Evolutionary conservation across 257 asterid species (phyloP).

Genomic region (Penstemon newberryi): DNA sequence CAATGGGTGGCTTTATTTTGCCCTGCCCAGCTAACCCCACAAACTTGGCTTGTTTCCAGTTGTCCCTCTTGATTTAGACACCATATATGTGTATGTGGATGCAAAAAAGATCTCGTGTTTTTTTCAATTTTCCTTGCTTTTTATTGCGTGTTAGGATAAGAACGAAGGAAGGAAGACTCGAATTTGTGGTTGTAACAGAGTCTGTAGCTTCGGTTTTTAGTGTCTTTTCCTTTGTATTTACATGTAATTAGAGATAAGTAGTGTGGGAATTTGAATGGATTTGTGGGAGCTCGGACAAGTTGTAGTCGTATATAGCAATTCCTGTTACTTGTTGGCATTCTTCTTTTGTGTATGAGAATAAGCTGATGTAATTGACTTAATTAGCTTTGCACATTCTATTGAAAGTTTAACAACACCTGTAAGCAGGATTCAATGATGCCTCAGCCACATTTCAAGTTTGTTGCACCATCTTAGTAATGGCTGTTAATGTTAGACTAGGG

Average conservation of each 20-base stretch:
- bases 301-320: too few species aligned
- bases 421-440: too few species aligned
- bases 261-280: neutral
- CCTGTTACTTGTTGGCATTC: too few species aligned
- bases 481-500: too few species aligned
- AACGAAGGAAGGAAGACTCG: constrained; percentile 26
- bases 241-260: constrained; percentile 26
- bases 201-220: constrained; percentile 22
- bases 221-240: constrained; percentile 13
- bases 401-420: too few species aligned
- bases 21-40: constrained; percentile 37
- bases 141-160: constrained; percentile 39
- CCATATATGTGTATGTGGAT: constrained; percentile 37
- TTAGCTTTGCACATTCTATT: too few species aligned
- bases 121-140: constrained; percentile 20
- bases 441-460: too few species aligned
- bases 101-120: constrained; percentile 19
- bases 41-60: constrained; percentile 21
- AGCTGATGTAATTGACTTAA: too few species aligned
- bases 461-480: too few species aligned
- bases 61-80: constrained; percentile 29
- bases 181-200: constrained; percentile 34
- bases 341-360: too few species aligned
- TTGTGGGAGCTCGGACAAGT: neutral
- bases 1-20: constrained; percentile 46